Evolutionary conservation across 2,329 filamentous ascomycete species (phyloP).

Genomic region (Penicillium sclerotiorum): DNA sequence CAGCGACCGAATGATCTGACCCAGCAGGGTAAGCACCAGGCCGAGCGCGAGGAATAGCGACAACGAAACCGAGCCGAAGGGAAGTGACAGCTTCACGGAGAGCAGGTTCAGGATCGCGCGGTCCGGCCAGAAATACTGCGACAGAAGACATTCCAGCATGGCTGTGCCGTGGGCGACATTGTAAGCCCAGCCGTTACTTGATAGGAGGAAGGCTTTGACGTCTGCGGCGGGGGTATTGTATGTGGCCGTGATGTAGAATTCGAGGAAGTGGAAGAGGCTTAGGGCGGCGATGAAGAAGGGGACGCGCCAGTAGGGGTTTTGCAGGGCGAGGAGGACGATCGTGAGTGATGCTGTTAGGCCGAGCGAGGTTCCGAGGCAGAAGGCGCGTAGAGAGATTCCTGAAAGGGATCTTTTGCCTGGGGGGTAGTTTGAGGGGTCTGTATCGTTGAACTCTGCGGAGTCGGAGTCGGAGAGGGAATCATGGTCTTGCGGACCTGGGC

Average conservation of each 20-base stretch:
- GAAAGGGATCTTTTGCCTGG: constrained; percentile 46
- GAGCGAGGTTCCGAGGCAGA: constrained; percentile 46
- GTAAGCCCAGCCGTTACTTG: constrained; percentile 81
- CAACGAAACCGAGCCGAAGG: constrained; percentile 23
- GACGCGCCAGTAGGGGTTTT: constrained; percentile 59
- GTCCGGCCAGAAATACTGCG: constrained; percentile 29
- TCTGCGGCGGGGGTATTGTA: constrained; percentile 77
- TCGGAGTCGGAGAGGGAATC: constrained; percentile 11
- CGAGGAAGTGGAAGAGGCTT: constrained; percentile 88
- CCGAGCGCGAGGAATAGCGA: constrained; percentile 56
- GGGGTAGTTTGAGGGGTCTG: constrained; percentile 39
- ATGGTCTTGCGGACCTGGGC: constrained; percentile 10
- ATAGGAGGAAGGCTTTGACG: constrained; percentile 78
- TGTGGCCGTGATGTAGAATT: constrained; percentile 86
- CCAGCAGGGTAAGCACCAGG: constrained; percentile 64
- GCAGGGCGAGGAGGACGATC: constrained; percentile 27
- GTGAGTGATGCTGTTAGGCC: constrained; percentile 37
- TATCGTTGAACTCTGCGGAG: constrained; percentile 8
- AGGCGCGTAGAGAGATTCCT: constrained; percentile 50
- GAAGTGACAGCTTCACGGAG: constrained; percentile 46
- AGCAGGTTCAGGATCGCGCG: constrained; percentile 41
- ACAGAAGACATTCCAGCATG: constrained; percentile 67
- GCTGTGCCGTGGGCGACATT: constrained; percentile 79
- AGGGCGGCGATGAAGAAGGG: constrained; percentile 62
- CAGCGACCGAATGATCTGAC: constrained; percentile 74